phyloP scores from a whole-genome alignment of 257 asterid genomes.

The Jacaranda mimosifolia region DNA sequence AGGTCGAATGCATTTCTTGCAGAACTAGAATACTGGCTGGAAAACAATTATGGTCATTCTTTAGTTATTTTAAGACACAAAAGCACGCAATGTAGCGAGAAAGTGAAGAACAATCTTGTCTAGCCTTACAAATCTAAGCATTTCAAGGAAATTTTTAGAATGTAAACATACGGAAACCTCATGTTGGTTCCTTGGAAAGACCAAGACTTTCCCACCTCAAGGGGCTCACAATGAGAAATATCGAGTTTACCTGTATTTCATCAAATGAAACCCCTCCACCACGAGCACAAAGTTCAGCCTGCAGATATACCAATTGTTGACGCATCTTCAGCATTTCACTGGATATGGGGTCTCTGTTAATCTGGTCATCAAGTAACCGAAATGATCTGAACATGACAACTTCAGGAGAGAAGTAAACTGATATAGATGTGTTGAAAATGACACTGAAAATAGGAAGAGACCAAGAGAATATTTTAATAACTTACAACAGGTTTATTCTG shows the following conservation, averaged over 20 bases:
- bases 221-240: background rate
- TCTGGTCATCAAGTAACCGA: slow-evolving; percentile 53
- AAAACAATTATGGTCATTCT: background rate
- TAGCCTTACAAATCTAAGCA: background rate
- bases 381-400: slow-evolving; percentile 23
- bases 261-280: slow-evolving; percentile 89
- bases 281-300: slow-evolving; percentile 97
- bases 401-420: slow-evolving; percentile 22
- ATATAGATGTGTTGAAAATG: slow-evolving; percentile 3
- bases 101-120: background rate
- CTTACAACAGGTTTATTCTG: slow-evolving; percentile 98
- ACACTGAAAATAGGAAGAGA: slow-evolving; percentile 23
- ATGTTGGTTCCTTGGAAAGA: background rate
- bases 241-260: slow-evolving; percentile 82
- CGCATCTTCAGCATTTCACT: slow-evolving; percentile 99
- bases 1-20: background rate
- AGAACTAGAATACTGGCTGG: background rate
- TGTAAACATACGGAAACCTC: background rate
- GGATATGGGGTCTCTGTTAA: slow-evolving; percentile 93
- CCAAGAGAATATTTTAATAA: slow-evolving; percentile 5
- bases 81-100: background rate
- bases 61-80: background rate
- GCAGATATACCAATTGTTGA: slow-evolving; percentile 90
- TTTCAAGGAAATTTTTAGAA: background rate
- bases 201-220: slow-evolving; percentile 5